These are phyloP conservation scores for Colletotrichum australisinense DNA, from an alignment of 2,329 filamentous ascomycete species.

Conservation along the genomic window DNA sequence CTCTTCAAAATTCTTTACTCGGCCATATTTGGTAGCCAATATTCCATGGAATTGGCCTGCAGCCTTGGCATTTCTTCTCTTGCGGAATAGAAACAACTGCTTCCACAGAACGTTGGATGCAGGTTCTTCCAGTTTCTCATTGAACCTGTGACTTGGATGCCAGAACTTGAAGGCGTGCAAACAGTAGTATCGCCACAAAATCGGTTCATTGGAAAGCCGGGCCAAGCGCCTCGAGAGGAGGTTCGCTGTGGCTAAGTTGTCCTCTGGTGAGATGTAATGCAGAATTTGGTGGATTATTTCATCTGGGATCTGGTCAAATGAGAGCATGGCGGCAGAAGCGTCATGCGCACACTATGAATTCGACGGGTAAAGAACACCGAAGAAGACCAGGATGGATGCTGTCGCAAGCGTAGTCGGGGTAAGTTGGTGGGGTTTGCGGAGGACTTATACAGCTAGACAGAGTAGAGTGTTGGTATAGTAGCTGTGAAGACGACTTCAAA, in stretches of 20 bases:
- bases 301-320: constrained; percentile 72
- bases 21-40: constrained; percentile 75
- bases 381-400: neutral
- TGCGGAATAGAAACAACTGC: constrained; percentile 69
- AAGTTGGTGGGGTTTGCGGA: neutral
- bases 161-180: constrained; percentile 77
- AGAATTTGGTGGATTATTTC: constrained; percentile 88
- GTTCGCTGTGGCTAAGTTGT: constrained; percentile 61
- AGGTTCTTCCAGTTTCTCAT: constrained; percentile 62
- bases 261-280: constrained; percentile 67
- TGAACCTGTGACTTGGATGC: constrained; percentile 73
- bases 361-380: neutral
- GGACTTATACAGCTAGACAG: constrained; percentile 12
- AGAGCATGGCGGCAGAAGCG: constrained; percentile 41
- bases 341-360: neutral
- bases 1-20: constrained; percentile 75
- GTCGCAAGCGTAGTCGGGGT: constrained; percentile 2
- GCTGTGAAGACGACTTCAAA: neutral
- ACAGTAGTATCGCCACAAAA: constrained; percentile 87
- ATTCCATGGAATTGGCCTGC: constrained; percentile 73
- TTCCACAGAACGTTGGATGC: constrained; percentile 80
- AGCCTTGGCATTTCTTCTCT: constrained; percentile 62
- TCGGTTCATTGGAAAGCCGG: constrained; percentile 74
- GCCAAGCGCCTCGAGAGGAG: constrained; percentile 72
- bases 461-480: neutral